Evolutionary conservation across 805 yeast species (phyloP).

Genomic region (Saturnispora silvae): DNA sequence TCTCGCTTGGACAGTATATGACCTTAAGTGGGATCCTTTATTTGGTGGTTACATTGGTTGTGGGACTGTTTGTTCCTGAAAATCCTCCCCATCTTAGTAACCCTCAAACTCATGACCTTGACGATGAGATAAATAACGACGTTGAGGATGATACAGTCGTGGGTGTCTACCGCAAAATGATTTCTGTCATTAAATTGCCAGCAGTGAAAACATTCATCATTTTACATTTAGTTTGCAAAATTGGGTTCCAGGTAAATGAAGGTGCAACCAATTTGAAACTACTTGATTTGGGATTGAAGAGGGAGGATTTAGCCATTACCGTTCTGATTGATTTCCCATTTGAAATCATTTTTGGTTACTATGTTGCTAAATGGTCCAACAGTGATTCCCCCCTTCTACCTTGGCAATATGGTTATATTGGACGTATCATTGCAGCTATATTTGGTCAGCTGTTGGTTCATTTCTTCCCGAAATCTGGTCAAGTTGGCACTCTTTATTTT

Average conservation of each 20-base stretch:
- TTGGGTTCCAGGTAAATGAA: slow-evolving; percentile 94
- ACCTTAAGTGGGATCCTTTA: slow-evolving; percentile 68
- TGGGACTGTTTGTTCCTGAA: slow-evolving; percentile 57
- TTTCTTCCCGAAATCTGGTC: slow-evolving; percentile 51
- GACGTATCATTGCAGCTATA: slow-evolving; percentile 65
- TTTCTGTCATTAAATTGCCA: slow-evolving; percentile 53
- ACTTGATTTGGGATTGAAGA: slow-evolving; percentile 81
- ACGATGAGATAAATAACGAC: not conserved
- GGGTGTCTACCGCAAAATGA: slow-evolving; percentile 54
- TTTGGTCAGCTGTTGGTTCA: slow-evolving; percentile 66
- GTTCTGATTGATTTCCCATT: slow-evolving; percentile 93
- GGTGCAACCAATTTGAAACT: slow-evolving; percentile 89
- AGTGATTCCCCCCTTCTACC: slow-evolving; percentile 71
- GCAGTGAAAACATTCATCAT: slow-evolving; percentile 66
- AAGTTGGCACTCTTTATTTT: slow-evolving; percentile 46
- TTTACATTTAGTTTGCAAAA: slow-evolving; percentile 69
- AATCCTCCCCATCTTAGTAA: slow-evolving; percentile 43
- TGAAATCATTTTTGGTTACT: slow-evolving; percentile 89
- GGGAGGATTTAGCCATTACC: slow-evolving; percentile 88
- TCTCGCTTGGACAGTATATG: slow-evolving; percentile 68
- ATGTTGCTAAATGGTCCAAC: slow-evolving; percentile 90
- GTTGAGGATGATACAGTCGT: slow-evolving; percentile 9
- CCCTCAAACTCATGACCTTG: not conserved
- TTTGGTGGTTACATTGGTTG: slow-evolving; percentile 50
- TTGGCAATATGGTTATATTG: slow-evolving; percentile 82